Evolutionary conservation across 495 filamentous ascomycete species (phyloP).

Genomic region (Penicillium atrosanguineum): DNA sequence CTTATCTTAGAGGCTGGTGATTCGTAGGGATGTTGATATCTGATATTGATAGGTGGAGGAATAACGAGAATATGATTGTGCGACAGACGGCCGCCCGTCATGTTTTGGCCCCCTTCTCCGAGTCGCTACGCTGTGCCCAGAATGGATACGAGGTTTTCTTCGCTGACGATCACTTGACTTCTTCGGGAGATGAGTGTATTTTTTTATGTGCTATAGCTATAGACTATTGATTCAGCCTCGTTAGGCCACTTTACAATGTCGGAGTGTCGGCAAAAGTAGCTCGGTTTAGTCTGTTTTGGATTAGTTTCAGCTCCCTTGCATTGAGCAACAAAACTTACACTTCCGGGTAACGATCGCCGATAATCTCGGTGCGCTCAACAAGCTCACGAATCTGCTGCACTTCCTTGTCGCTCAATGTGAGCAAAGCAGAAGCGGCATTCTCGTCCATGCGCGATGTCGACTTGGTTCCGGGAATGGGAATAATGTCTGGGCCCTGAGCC

Average conservation of each 20-base stretch:
- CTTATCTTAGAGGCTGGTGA: not conserved
- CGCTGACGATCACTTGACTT: not conserved
- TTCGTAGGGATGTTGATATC: not conserved
- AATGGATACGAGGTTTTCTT: not conserved
- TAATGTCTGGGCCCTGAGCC: conserved; percentile 50
- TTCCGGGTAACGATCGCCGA: conserved; percentile 9
- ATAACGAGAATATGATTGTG: not conserved
- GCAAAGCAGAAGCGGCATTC: conserved; percentile 47
- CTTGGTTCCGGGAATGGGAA: conserved; percentile 60
- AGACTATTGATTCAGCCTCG: not conserved
- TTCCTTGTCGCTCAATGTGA: conserved; percentile 50
- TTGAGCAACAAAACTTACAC: conserved; percentile 2
- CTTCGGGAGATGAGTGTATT: not conserved
- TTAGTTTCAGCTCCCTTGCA: not conserved
- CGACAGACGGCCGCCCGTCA: not conserved
- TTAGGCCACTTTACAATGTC: not conserved
- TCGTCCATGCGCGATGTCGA: conserved; percentile 55
- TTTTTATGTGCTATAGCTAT: not conserved
- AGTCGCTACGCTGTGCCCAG: too few species aligned
- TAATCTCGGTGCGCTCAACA: conserved; percentile 1
- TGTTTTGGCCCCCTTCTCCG: not conserved
- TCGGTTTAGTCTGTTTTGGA: not conserved
- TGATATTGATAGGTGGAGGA: not conserved
- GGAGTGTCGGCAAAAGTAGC: not conserved
- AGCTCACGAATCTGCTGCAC: conserved; percentile 40